Conservation (phyloP, 768 basidiomycete genomes). For the Pleurotus platypus region DNA sequence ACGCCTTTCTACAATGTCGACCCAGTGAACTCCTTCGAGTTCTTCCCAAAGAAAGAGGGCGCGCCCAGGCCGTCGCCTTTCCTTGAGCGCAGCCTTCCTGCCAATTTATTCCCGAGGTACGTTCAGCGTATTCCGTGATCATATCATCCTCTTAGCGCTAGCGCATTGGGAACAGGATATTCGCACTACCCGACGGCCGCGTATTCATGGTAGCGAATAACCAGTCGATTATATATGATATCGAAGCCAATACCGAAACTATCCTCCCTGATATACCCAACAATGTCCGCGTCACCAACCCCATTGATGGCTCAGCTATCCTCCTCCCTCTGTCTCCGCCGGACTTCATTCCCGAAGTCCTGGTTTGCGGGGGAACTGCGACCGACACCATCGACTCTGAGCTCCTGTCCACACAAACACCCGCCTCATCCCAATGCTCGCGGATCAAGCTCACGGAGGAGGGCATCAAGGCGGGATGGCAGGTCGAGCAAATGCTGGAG, state of each 20-base stretch:
- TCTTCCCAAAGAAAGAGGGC: conserved; percentile 28
- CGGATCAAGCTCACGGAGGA: conserved; percentile 35
- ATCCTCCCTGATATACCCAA: conserved; percentile 32
- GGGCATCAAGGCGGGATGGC: conserved; percentile 26
- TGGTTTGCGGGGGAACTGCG: conserved; percentile 15
- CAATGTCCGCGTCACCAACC: conserved; percentile 48
- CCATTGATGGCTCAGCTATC: conserved; percentile 53
- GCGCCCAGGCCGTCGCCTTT: conserved; percentile 30
- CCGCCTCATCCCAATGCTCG: conserved; percentile 28
- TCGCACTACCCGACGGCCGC: conserved; percentile 48
- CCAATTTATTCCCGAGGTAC: conserved; percentile 47
- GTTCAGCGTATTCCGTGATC: neutral
- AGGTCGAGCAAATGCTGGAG: conserved; percentile 43
- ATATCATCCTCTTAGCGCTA: neutral
- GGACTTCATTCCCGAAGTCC: conserved; percentile 8
- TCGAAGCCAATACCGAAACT: conserved; percentile 28
- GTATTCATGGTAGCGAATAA: conserved; percentile 32
- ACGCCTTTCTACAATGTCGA: conserved; percentile 24
- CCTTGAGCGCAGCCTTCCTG: conserved; percentile 40
- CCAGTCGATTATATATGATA: conserved; percentile 31
- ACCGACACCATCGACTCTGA: conserved; percentile 22
- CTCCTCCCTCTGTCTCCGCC: conserved; percentile 21
- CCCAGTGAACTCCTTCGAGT: conserved; percentile 26
- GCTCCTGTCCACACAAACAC: conserved; percentile 51
- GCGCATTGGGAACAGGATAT: conserved; percentile 24